Evolutionary conservation across 352 stramenopile genomes (phyloP).

Genomic region (Pythium plurisporium): DNA sequence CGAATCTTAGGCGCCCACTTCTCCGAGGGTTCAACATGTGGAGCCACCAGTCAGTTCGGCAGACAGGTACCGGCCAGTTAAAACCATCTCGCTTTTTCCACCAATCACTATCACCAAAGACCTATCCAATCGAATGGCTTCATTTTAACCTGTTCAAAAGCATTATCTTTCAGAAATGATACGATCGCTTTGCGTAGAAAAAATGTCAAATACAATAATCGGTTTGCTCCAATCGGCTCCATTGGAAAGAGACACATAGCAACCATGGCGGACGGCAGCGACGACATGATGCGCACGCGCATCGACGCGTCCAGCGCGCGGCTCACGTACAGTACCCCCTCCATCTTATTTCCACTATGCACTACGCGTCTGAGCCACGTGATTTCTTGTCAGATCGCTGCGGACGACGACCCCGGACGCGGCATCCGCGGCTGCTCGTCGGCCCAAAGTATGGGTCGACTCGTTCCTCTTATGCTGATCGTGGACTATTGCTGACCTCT

Average conservation of each 20-base stretch:
- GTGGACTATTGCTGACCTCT: background rate
- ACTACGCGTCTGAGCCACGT: too few relatives aligned
- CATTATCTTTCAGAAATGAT: background rate
- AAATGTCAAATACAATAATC: constrained; percentile 6
- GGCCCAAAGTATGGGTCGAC: constrained; percentile 64
- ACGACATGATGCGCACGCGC: constrained; percentile 51
- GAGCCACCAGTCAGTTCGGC: constrained; percentile 12
- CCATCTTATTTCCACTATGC: background rate
- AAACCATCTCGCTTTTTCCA: constrained; percentile 1
- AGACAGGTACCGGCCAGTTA: background rate
- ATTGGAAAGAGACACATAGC: background rate
- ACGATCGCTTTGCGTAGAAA: background rate
- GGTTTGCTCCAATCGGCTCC: constrained; percentile 20
- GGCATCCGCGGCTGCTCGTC: constrained; percentile 32
- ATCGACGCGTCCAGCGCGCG: constrained; percentile 65
- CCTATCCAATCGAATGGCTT: constrained; percentile 5
- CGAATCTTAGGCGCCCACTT: background rate
- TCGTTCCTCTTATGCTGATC: background rate
- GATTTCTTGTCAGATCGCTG: constrained; percentile 41
- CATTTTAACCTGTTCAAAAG: background rate
- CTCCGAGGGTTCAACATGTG: constrained; percentile 12
- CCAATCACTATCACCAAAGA: background rate
- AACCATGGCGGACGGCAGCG: constrained; percentile 30
- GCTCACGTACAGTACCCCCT: constrained; percentile 43
- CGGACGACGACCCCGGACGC: constrained; percentile 35